Percentiles rank a stretch among this genome's conserved stretches.
phyloP scores from a whole-genome alignment of 805 yeast species.

The Starmerella scarabaei region DNA sequence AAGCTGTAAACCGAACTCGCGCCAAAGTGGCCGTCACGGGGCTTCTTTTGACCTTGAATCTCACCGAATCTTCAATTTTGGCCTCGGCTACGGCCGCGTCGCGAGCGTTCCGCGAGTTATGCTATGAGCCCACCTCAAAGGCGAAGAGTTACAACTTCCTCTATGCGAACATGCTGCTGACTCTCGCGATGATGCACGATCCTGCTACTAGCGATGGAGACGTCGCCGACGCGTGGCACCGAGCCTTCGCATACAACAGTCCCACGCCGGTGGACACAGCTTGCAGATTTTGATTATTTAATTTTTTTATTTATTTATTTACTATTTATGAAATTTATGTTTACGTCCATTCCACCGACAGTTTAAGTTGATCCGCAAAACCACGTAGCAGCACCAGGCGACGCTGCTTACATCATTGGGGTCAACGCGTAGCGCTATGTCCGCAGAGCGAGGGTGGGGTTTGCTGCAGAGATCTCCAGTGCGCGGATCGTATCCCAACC shows the following conservation, averaged over 20 bases:
- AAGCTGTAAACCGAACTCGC: conserved; percentile 1
- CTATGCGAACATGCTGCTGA: not conserved
- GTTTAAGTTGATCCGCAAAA: too few relatives aligned
- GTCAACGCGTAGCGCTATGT: too few relatives aligned
- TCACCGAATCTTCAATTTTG: not conserved
- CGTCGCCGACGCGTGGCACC: not conserved
- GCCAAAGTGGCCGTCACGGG: conserved; percentile 6
- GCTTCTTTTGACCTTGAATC: not conserved
- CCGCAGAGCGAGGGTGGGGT: too few relatives aligned
- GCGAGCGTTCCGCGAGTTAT: not conserved
- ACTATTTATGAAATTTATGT: too few relatives aligned
- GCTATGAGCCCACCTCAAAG: not conserved
- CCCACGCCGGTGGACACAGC: not conserved
- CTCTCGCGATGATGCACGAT: not conserved
- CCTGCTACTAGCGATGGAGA: not conserved
- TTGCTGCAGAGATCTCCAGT: too few relatives aligned
- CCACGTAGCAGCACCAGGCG: too few relatives aligned
- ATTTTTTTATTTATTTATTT: not conserved
- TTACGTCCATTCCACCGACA: too few relatives aligned
- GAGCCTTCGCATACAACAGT: not conserved
- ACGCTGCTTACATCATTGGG: too few relatives aligned
- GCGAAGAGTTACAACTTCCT: not conserved
- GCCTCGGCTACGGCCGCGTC: not conserved
- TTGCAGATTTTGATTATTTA: not conserved
- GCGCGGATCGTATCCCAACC: too few relatives aligned